Base-by-base conservation (phyloP, 345 rosid genomes). In the Punica granatum region DNA sequence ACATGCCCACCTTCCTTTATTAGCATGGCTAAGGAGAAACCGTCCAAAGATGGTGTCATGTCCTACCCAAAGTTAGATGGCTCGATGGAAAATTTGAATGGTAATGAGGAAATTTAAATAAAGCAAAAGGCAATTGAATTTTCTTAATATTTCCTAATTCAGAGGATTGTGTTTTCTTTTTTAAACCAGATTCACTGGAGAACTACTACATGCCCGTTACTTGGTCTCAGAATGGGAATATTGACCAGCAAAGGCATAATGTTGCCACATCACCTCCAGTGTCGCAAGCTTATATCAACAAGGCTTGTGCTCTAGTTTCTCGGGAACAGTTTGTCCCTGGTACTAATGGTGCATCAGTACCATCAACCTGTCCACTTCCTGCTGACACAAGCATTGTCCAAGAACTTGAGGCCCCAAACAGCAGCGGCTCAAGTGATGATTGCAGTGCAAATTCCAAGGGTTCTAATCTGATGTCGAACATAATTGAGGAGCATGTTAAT, bases 391-490 rank as follows among this genome's bases (percentile, higher is more conserved):
- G 75, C 32, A 76, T 78, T 43, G 73, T 70, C 63, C 81, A 81
- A 60, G 84, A 80, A 73, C 72, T 70, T 48, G 72, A 74, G 72
- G 77, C 82, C 36, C 74, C 79, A 30, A 74, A 72, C 67, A 78
- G 85, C 70, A 80, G 65, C 13, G 82, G 88, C 79, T 76, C 81
- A 63, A 71, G 84, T 72, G 92, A 86, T 78, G 78, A 74, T 68
- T 81, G 90, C 33, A 84, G 82, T 75, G 78, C 80, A 51, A 82
- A 83, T 69, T 87, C 88, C 75, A 88, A 77, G 75, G 72, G 75
- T 74, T 89, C 94, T n/a, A 75, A 89, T 78, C 73, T 77, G 69
- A 88, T 87, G 60, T 73, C 82, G 80, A 88, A 84, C 76, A 81
- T 66, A 60, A 74, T 76, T 23, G 90, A 89, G 42, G 89, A 84